Evolutionary conservation across 176 grass and related monocot species (phyloP).

Genomic region (Hordeum marinum): DNA sequence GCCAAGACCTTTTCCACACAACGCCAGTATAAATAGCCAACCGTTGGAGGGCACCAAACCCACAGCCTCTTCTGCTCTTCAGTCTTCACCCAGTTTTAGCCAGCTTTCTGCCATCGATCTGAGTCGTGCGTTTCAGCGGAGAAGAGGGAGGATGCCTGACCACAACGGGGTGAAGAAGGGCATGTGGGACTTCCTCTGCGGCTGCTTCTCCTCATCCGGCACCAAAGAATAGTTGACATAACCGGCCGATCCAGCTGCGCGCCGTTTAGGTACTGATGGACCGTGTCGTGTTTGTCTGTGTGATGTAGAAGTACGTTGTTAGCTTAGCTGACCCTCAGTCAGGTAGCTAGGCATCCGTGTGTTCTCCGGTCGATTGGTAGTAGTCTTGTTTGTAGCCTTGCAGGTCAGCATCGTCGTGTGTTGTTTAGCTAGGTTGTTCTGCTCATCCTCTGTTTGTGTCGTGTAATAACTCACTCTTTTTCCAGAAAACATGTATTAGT

Average conservation of each 20-base stretch:
- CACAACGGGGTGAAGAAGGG: constrained; percentile 27
- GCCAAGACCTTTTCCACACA: background rate
- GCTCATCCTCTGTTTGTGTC: no score
- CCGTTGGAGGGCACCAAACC: no score
- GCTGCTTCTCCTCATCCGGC: constrained; percentile 20
- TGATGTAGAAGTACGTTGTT: background rate
- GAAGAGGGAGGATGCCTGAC: background rate
- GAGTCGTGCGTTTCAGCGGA: no score
- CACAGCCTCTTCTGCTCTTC: no score
- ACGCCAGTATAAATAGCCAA: no score
- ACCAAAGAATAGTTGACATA: background rate
- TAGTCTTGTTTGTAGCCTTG: no score
- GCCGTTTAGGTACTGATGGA: background rate
- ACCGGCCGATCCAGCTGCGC: background rate
- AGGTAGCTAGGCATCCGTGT: background rate
- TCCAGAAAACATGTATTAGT: background rate
- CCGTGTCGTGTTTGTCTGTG: background rate
- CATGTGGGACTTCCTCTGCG: background rate
- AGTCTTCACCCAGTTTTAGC: no score
- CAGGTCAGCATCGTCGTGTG: no score
- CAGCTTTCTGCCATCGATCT: no score
- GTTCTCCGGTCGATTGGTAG: no score
- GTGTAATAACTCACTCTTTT: background rate
- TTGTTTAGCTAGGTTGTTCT: no score
- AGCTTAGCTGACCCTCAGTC: no score